phyloP scores from a whole-genome alignment of 345 rosid genomes.

The Acer campestre region DNA sequence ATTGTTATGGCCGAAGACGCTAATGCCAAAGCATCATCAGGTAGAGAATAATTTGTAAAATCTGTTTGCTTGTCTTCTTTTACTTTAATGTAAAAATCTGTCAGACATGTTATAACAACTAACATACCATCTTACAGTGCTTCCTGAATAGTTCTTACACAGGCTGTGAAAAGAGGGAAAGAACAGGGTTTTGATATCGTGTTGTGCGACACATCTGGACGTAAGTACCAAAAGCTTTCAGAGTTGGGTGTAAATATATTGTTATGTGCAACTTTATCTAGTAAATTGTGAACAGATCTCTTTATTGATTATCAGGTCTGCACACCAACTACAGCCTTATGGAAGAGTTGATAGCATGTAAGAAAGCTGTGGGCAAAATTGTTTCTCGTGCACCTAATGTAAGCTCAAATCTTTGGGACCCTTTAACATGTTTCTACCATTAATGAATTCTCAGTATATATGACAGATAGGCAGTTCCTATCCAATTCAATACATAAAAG shows the following conservation, averaged over 20 bases:
- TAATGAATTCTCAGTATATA: not conserved
- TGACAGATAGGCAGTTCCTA: not conserved
- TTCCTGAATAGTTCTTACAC: conserved; percentile 82
- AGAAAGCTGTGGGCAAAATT: conserved; percentile 80
- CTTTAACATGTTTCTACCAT: not conserved
- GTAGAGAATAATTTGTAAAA: conserved; percentile 33
- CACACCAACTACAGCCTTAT: conserved; percentile 94
- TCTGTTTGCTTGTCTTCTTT: conserved; percentile 6
- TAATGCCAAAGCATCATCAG: conserved; percentile 90
- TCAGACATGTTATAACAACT: conserved; percentile 21
- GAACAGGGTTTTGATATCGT: conserved; percentile 84
- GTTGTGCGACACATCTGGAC: conserved; percentile 95
- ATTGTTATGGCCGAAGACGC: conserved; percentile 76
- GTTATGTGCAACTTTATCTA: conserved; percentile 23
- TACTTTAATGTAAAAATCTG: not conserved
- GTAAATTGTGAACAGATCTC: conserved; percentile 12
- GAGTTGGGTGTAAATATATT: conserved; percentile 15
- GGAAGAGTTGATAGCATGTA: conserved; percentile 94
- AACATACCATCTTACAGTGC: conserved; percentile 48
- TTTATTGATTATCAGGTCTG: conserved; percentile 59
- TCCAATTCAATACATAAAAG: conserved; percentile 3
- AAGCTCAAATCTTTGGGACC: conserved; percentile 25
- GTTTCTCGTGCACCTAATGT: conserved; percentile 87
- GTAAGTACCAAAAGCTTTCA: conserved; percentile 48
- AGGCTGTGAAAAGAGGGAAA: conserved; percentile 93